Base-by-base conservation (phyloP, 345 rosid genomes). In the Geranium rotundifolium region DNA sequence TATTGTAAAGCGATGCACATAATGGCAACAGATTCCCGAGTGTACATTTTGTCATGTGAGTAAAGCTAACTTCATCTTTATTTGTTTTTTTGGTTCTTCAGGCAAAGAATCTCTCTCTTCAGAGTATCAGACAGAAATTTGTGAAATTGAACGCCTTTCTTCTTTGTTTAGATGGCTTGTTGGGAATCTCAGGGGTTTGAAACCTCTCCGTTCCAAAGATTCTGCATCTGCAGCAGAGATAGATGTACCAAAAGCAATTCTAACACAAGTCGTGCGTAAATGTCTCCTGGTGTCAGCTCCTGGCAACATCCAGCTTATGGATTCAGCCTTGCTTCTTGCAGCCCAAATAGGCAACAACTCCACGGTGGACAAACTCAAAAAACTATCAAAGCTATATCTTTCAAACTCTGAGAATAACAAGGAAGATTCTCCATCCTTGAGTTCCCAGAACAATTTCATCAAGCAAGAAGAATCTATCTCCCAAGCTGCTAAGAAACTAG, bases 121-220 rank as follows among this genome's bases (percentile, higher is more conserved):
- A 62, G 83, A 74, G 74, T 62, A 69, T 52, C 49, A 29, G 9
- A 61, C 60, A 61, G 77, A 71, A 71, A 70, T 74, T 66, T 54
- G 56, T 57, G 77, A 71, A 70, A 69, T 71, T 63, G 78, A 80
- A 60, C 70, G 63, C 61, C 79, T 85, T 66, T 82, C 80, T 63
- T 69, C 60, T 71, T 66, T 90, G 77, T 83, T 88, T 79, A 73
- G 81, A 29, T 88, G 95, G 91, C 84, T 90, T 46, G 84, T 86
- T 66, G 73, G 74, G 66, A 82, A 72, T 65, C 71, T 84, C 65
- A 69, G 71, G 77, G 77, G 63, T 63, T 70, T 78, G 62, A 81
- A 84, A 71, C 75, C 70, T 66, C 63, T 71, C 34, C 46, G 29
- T 46, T 34, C 63, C 29, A 77, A 73, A 62, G 62, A 46, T 46